Conservation (phyloP, 345 rosid species). For the Hypericum androsaemum region DNA sequence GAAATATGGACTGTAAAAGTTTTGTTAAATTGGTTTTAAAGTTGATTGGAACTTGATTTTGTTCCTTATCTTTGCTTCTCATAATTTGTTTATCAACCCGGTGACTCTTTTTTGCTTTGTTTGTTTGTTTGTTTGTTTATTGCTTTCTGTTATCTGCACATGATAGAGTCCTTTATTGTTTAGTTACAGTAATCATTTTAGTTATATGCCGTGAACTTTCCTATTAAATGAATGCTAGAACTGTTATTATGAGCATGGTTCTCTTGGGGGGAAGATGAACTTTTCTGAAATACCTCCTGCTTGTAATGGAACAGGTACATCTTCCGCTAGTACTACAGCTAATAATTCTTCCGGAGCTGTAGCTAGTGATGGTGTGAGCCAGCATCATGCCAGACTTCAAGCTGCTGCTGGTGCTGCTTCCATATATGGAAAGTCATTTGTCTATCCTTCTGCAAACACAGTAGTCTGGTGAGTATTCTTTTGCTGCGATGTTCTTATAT, state of each 20-base stretch:
- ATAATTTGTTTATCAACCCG: too few species aligned
- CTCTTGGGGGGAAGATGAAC: not conserved
- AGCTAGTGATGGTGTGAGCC: conserved; percentile 33
- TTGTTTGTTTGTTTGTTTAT: too few species aligned
- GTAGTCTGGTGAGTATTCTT: conserved; percentile 45
- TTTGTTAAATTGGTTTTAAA: too few species aligned
- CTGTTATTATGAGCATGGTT: not conserved
- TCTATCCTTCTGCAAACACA: conserved; percentile 68
- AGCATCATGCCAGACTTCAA: conserved; percentile 67
- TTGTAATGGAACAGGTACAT: conserved; percentile 26
- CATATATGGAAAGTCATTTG: conserved; percentile 62
- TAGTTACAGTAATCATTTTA: too few species aligned
- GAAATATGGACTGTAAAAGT: not conserved
- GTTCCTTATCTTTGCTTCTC: too few species aligned
- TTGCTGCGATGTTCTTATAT: not conserved
- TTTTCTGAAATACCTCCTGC: not conserved
- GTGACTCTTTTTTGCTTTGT: too few species aligned
- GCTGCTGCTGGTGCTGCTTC: conserved; percentile 84
- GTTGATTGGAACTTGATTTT: too few species aligned
- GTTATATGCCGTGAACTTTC: too few species aligned
- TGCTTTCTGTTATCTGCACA: too few species aligned
- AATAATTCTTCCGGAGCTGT: conserved; percentile 37
- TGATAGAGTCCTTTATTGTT: too few species aligned
- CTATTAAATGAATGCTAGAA: not conserved
- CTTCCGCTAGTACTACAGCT: conserved; percentile 31